These are phyloP conservation scores for Aspergillus carbonarius DNA, from an alignment of 2,329 filamentous ascomycete species.

Conservation along the genomic window DNA sequence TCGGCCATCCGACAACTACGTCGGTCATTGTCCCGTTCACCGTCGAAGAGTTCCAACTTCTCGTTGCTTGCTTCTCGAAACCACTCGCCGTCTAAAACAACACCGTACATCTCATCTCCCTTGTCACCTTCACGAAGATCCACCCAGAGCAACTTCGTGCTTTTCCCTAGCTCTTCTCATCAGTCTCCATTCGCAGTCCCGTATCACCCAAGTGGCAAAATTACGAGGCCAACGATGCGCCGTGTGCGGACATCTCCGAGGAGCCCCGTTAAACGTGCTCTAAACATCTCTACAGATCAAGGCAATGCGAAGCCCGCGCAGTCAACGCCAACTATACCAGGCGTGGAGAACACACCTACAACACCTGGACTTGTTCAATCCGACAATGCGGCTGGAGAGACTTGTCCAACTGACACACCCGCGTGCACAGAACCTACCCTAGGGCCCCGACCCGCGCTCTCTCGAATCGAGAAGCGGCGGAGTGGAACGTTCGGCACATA, in stretches of 20 bases:
- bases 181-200: slow-evolving; percentile 62
- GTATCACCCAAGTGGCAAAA: slow-evolving; percentile 65
- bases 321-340: slow-evolving; percentile 47
- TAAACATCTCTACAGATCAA: slow-evolving; percentile 68
- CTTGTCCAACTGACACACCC: slow-evolving; percentile 43
- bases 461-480: slow-evolving; percentile 51
- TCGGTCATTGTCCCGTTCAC: slow-evolving; percentile 88
- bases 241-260: slow-evolving; percentile 68
- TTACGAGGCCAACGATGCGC: slow-evolving; percentile 49
- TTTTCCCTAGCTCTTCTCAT: slow-evolving; percentile 45
- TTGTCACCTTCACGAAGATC: slow-evolving; percentile 59
- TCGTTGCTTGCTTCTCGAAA: slow-evolving; percentile 57
- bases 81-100: slow-evolving; percentile 52
- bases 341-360: slow-evolving; percentile 47
- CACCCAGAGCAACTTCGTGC: slow-evolving; percentile 54
- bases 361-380: slow-evolving; percentile 30
- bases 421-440: slow-evolving; percentile 25
- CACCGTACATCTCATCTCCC: slow-evolving; percentile 51
- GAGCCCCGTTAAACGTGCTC: slow-evolving; percentile 76
- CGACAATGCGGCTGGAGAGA: slow-evolving; percentile 19
- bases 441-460: slow-evolving; percentile 40
- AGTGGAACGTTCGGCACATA: slow-evolving; percentile 50
- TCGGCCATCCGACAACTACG: slow-evolving; percentile 79
- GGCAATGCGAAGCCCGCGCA: slow-evolving; percentile 63
- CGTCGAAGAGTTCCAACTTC: slow-evolving; percentile 75